Evolutionary conservation across 306 rosid species (phyloP), one percentile per base, ranked within the genome.

Genomic region (Rosa multiflora): DNA sequence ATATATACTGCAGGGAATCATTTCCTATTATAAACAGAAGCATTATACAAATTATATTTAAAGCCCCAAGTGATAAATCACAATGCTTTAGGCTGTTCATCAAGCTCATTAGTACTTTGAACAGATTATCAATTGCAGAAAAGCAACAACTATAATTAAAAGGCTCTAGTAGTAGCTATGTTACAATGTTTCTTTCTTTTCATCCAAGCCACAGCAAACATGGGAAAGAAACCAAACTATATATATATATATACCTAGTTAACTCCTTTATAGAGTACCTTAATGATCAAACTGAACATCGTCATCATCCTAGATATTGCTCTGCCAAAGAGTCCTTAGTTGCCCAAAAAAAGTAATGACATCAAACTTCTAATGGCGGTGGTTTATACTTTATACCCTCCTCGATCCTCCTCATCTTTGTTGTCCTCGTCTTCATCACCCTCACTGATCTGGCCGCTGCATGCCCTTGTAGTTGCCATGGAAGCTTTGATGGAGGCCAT

Each of bases 291-390:
- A 67, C 18, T 67, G 23, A 39, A 56, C 29, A 23, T 12, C 63
- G 8, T 56, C 63, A 56, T 29, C 67, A 76, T 72, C 55, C 73
- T 53, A 53, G n/a, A 48, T 59, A 79, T 56, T 81, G 76, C 72
- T 81, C 76, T 88, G 94, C 97, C 97, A 92, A 92, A 92, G 94
- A 89, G 80, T 85, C 71, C 73, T 77, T 79, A 76, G 97, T 92
- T 90, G 94, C 97, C 97, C 97, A 82, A 83, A n/a, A 72, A 48
- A 43, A 59, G 71, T 67, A 67, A 39, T 37, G 71, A 67, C 26
- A 39, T 67, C 66, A 62, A 56, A 82, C 87, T 81, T 82, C 75
- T 68, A 82, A 21, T 79, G 81, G 62, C 80, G 82, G 85, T 52
- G 59, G 79, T 67, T 78, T 11, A 73, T 73, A 3, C 7, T 67